phyloP scores from a whole-genome alignment of 805 yeast species.

The Spathaspora gorwiae region DNA sequence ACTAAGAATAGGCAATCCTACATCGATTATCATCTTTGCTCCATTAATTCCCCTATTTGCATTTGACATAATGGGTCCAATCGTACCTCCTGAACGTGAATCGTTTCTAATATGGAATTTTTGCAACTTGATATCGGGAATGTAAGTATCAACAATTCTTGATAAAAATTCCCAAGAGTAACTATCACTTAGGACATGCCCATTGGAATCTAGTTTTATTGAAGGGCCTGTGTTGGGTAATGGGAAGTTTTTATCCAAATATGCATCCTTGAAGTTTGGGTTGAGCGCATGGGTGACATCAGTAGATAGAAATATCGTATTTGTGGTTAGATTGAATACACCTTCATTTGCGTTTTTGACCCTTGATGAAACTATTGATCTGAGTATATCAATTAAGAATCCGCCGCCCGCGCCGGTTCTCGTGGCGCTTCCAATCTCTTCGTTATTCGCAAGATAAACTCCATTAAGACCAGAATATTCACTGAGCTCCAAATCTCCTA shows the following conservation, averaged over 20 bases:
- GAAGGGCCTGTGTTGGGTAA: conserved; percentile 36
- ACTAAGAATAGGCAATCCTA: conserved; percentile 38
- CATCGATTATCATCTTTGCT: conserved; percentile 27
- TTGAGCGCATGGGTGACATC: conserved; percentile 42
- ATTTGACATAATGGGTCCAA: conserved; percentile 37
- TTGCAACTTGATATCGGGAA: conserved; percentile 25
- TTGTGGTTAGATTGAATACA: conserved; percentile 13
- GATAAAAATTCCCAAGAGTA: conserved; percentile 23
- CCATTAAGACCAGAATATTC: conserved; percentile 25
- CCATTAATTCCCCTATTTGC: conserved; percentile 24
- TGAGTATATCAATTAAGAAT: conserved; percentile 15
- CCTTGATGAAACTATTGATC: conserved; percentile 1
- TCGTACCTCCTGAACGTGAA: conserved; percentile 39
- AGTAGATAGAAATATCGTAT: conserved; percentile 34
- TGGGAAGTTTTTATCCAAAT: conserved; percentile 31
- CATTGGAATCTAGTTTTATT: conserved; percentile 33
- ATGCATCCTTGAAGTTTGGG: conserved; percentile 33
- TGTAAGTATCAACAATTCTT: conserved; percentile 15
- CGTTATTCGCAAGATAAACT: conserved; percentile 35
- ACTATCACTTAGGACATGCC: conserved; percentile 36
- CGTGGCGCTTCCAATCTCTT: conserved; percentile 38
- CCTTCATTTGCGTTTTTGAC: conserved; percentile 5
- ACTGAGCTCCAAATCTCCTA: conserved; percentile 8
- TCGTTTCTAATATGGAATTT: conserved; percentile 39
- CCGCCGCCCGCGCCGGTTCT: conserved; percentile 38